These are phyloP conservation scores for Orbilia brochopaga DNA, from an alignment of 2,329 filamentous ascomycete species.

Conservation along the genomic window DNA sequence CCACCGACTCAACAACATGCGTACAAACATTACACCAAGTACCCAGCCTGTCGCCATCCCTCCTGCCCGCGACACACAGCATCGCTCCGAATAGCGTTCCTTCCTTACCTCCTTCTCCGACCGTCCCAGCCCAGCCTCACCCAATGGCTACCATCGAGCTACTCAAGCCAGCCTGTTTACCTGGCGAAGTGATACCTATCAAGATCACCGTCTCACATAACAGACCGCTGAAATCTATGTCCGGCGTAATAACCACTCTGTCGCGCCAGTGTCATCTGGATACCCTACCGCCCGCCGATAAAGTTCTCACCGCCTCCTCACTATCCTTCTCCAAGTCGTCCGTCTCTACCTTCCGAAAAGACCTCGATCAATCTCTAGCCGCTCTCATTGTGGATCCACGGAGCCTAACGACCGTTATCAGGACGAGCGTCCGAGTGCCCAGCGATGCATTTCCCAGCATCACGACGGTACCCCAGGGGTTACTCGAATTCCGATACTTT, in stretches of 20 bases:
- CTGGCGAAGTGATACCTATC: conserved; percentile 81
- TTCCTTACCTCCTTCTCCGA: conserved; percentile 41
- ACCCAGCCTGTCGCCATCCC: conserved; percentile 69
- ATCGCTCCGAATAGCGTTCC: conserved; percentile 54
- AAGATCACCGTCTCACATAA: conserved; percentile 84
- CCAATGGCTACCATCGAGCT: conserved; percentile 84
- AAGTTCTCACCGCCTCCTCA: conserved; percentile 69
- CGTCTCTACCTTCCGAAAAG: conserved; percentile 92
- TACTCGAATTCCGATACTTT: conserved; percentile 95
- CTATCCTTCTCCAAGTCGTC: conserved; percentile 79
- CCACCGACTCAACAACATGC: conserved; percentile 51
- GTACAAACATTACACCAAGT: conserved; percentile 59
- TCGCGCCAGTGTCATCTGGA: conserved; percentile 92
- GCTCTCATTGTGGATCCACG: conserved; percentile 85
- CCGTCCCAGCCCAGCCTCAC: conserved; percentile 37
- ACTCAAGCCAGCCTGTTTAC: conserved; percentile 79
- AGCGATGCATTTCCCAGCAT: conserved; percentile 94
- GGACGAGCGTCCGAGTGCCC: conserved; percentile 81
- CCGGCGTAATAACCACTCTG: conserved; percentile 89
- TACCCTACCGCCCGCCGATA: conserved; percentile 69
- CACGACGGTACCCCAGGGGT: conserved; percentile 81
- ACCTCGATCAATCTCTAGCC: conserved; percentile 84
- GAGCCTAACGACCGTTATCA: conserved; percentile 78
- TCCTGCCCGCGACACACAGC: conserved; percentile 64
- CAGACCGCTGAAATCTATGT: conserved; percentile 85